Base-by-base conservation (phyloP, 176 grass and related monocot genomes). In the Pharus latifolius region DNA sequence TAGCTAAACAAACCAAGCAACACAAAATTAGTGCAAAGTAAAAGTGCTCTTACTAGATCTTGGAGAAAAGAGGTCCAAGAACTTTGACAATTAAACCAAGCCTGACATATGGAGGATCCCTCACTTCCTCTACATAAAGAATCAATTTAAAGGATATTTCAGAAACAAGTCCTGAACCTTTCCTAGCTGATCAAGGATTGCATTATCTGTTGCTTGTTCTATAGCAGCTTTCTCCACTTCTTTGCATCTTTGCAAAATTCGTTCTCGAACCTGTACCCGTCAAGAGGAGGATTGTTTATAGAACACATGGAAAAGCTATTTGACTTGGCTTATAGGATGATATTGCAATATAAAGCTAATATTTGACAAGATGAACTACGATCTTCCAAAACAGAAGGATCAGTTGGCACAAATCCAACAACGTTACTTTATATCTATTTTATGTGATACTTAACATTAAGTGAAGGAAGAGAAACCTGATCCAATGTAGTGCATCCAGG, bases 181-280 rank as follows among this genome's bases (percentile, higher is more conserved):
- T 63, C 75, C 81, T 1, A 98, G 83, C 63, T 89, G 87, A 78
- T 98, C 90, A 33, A 98, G 82, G 75, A 98, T 98, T 64, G 95
- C 90, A 34, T 98, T 98, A 71, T 98, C 95, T 19, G 95, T 93
- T 73, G 90, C 95, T 84, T 98, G 95, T 71, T 98, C 95, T 67
- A 98, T 91, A n/a, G 95, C 95, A 15, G 68, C 94, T 77, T 93
- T 82, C 84, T 99, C 95, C 33, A 94, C 72, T 83, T 94, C 84
- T 83, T 60, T 91, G 67, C 81, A 91, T 91, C 87, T 86, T 74
- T 99, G 61, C 67, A 99, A 61, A 86, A 99, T 99, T 72, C 69
- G 37, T 83, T 94, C 84, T 65, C 20, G 73, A 58, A 94, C 90
- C 90, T 99, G 72, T 75, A 46, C 14, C 51, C 40, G 12, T 32